These are phyloP conservation scores for Cladosporium velox DNA, from an alignment of 2,329 filamentous ascomycete genomes.

Conservation along the genomic window DNA sequence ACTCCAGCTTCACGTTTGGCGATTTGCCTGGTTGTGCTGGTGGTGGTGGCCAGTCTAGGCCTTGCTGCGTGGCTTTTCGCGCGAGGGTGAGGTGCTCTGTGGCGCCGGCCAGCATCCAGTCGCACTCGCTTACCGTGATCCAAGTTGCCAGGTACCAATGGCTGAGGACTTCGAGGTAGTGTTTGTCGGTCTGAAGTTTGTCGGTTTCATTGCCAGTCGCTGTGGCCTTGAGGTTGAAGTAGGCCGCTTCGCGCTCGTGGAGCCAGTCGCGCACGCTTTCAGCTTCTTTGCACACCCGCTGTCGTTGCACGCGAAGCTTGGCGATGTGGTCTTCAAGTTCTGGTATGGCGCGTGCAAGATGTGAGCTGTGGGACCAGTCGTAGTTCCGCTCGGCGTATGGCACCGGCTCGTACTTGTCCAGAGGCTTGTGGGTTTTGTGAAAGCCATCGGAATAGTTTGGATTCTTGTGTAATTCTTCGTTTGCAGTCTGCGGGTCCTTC, in stretches of 20 bases:
- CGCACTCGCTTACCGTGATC: background rate
- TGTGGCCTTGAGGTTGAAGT: background rate
- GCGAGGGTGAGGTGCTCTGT: background rate
- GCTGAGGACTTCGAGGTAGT: background rate
- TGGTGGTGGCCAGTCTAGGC: background rate
- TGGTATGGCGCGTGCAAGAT: background rate
- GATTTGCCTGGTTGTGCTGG: background rate
- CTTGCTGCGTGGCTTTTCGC: background rate
- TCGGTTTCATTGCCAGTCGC: background rate
- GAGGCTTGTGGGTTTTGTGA: background rate
- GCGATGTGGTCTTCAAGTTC: background rate
- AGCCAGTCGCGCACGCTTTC: background rate
- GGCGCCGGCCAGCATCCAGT: background rate
- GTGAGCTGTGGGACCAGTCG: background rate
- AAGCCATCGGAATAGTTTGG: background rate
- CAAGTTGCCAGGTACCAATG: background rate
- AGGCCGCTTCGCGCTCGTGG: background rate
- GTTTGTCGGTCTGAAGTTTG: background rate
- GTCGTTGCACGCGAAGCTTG: background rate
- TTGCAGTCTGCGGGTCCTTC: background rate
- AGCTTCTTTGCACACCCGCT: background rate
- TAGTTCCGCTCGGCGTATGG: background rate
- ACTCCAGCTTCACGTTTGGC: background rate
- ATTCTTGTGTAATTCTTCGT: background rate
- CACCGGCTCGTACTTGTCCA: background rate